Base-by-base conservation (phyloP, 140 eudicot species). In the Oenanthe javanica region DNA sequence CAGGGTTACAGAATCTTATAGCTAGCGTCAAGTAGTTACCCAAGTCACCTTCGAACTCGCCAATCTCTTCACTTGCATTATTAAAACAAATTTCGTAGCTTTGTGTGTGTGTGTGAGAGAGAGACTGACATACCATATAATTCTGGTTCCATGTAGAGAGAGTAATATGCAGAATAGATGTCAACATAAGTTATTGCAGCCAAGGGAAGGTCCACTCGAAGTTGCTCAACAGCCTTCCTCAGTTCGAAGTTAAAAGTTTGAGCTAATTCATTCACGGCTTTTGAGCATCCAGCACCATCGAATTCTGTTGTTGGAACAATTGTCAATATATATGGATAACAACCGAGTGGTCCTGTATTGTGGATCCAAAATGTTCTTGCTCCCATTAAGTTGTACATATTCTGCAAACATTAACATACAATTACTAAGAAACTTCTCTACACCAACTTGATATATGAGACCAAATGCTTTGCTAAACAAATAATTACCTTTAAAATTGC, bases 321-420 rank as follows among this genome's bases (percentile, higher is more conserved):
- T 25, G 77, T 88, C 82, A 93, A 73, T 49, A 91, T 80, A 31
- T 87, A 91, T 2, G 93, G 87, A 23, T 88, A 79, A 63, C 98
- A 91, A 21, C 97, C 98, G 36, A 67, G 45, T 67, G 97, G 96
- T 4, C 97, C 97, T 6, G 96, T 92, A 79, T 90, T 90, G 81
- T 90, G 97, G 66, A 90, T 89, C 97, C 97, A 92, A 75, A 88
- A 92, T 13, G 86, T 80, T 74, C 93, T 85, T 81, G 93, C 97
- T 16, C 97, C 97, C 81, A 82, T 77, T 45, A 84, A 82, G 76
- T 79, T 76, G 77, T 92, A 90, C 42, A 92, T 81, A 84, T 85
- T 89, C 97, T 92, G 88, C 67, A 59, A 61, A 61, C 31, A 61
- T 0, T 6, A 2, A 21, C 61, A 15, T 52, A 2, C 18, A 2